Percentiles rank a stretch among this genome's conserved stretches.
These are phyloP conservation scores for Aspergillus puulaauensis DNA, from an alignment of 2,329 filamentous ascomycete genomes.

Conservation along the genomic window DNA sequence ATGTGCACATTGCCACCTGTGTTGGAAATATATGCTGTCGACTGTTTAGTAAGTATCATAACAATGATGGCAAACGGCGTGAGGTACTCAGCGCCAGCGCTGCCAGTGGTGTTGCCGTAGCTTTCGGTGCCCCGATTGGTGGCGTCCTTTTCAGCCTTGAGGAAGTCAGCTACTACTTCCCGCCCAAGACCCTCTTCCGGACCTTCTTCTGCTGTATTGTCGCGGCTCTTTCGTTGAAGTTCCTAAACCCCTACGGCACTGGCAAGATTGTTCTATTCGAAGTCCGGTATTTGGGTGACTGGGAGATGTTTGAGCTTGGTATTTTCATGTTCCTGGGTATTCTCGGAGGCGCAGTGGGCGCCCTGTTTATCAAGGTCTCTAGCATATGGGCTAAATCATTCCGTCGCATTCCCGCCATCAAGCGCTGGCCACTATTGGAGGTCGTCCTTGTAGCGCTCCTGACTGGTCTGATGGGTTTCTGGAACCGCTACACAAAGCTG, in stretches of 20 bases:
- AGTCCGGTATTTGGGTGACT: constrained; percentile 85
- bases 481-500: constrained; percentile 87
- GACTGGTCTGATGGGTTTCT: constrained; percentile 84
- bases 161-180: constrained; percentile 95
- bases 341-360: constrained; percentile 79
- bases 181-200: constrained; percentile 92
- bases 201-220: constrained; percentile 98
- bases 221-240: constrained; percentile 87
- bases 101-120: constrained; percentile 87
- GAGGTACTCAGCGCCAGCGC: constrained; percentile 93
- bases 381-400: constrained; percentile 87
- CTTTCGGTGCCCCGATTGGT: constrained; percentile 86
- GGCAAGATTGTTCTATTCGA: constrained; percentile 96
- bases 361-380: constrained; percentile 95
- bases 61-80: constrained; percentile 89
- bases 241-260: constrained; percentile 92
- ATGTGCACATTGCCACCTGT: constrained; percentile 95
- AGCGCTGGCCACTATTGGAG: constrained; percentile 79
- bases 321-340: constrained; percentile 84
- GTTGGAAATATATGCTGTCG: constrained; percentile 94
- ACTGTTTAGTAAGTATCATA: constrained; percentile 89
- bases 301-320: constrained; percentile 88
- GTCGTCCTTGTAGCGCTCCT: constrained; percentile 82
- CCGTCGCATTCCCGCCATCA: constrained; percentile 76
- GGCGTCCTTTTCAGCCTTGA: constrained; percentile 92